phyloP scores from a whole-genome alignment of 73 alveolate genomes.

The Paramecium caudatum region DNA sequence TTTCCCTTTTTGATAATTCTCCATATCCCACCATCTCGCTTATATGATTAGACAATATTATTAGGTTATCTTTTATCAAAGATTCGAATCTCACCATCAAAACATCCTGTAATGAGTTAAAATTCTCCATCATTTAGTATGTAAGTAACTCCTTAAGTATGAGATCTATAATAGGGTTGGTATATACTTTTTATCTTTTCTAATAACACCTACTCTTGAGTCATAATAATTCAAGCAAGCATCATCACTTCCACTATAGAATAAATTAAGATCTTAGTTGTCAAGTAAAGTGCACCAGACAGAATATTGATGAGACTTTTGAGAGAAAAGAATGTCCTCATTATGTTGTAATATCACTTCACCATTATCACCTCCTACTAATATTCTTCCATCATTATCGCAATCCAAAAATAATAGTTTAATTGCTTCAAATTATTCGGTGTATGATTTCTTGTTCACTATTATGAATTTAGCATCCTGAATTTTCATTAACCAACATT shows the following conservation, averaged over 20 bases:
- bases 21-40: constrained; percentile 60
- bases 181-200: not conserved
- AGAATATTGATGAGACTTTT: constrained; percentile 44
- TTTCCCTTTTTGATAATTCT: constrained; percentile 16
- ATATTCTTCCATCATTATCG: not conserved
- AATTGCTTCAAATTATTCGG: not conserved
- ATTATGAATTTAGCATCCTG: not conserved
- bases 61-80: constrained; percentile 49
- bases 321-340: not conserved
- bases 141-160: constrained; percentile 18
- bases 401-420: constrained; percentile 39
- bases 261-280: constrained; percentile 7
- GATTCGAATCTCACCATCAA: constrained; percentile 35
- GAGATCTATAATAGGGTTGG: not conserved
- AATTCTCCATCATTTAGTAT: not conserved
- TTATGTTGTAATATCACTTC: constrained; percentile 9
- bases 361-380: constrained; percentile 62
- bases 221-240: constrained; percentile 15
- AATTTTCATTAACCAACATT: not conserved
- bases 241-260: constrained; percentile 66
- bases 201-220: not conserved
- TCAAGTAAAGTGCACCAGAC: constrained; percentile 35
- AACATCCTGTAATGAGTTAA: constrained; percentile 30
- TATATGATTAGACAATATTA: not conserved
- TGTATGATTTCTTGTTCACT: not conserved